A percentile compares a stretch with the other conserved stretches of the same genome.
These are phyloP conservation scores for Zopfia rhizophila DNA, from an alignment of 2,329 filamentous ascomycete genomes.

Conservation along the genomic window DNA sequence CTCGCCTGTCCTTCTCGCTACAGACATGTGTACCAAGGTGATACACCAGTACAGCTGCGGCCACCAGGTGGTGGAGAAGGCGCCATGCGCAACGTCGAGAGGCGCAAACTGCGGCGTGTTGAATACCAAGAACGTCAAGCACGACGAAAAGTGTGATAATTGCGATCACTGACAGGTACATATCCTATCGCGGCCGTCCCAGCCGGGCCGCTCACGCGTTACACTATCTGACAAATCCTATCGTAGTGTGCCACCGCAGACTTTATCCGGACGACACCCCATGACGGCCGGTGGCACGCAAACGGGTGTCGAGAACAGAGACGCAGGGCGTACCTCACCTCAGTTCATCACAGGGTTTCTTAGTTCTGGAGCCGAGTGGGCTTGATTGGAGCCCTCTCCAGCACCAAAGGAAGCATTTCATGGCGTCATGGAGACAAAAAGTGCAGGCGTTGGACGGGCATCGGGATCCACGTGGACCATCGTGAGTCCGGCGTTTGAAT, in stretches of 20 bases:
- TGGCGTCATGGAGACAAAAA: conserved; percentile 53
- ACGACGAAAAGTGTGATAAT: conserved; percentile 59
- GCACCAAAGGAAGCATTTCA: conserved; percentile 51
- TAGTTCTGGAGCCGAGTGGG: conserved; percentile 32
- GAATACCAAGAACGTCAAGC: conserved; percentile 58
- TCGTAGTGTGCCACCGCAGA: conserved; percentile 40
- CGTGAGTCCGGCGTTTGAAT: conserved; percentile 51
- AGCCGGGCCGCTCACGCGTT: conserved; percentile 23
- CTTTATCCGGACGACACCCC: conserved; percentile 45
- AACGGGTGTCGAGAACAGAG: conserved; percentile 35
- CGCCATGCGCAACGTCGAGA: conserved; percentile 59
- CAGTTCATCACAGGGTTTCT: conserved; percentile 32
- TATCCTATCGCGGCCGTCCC: conserved; percentile 16
- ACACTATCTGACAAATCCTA: conserved; percentile 41
- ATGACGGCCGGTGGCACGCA: conserved; percentile 44
- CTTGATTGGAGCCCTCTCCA: conserved; percentile 28
- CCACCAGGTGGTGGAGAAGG: conserved; percentile 55
- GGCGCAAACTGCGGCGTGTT: conserved; percentile 52
- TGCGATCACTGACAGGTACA: conserved; percentile 57
- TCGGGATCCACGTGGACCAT: conserved; percentile 42
- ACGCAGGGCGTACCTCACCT: conserved; percentile 36
- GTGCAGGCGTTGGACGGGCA: conserved; percentile 52
- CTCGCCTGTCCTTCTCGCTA: conserved; percentile 10
- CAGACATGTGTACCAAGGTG: conserved; percentile 59
- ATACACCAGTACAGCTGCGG: conserved; percentile 60